Evolutionary conservation across 345 rosid species (phyloP).

Genomic region (Arabis alpina): DNA sequence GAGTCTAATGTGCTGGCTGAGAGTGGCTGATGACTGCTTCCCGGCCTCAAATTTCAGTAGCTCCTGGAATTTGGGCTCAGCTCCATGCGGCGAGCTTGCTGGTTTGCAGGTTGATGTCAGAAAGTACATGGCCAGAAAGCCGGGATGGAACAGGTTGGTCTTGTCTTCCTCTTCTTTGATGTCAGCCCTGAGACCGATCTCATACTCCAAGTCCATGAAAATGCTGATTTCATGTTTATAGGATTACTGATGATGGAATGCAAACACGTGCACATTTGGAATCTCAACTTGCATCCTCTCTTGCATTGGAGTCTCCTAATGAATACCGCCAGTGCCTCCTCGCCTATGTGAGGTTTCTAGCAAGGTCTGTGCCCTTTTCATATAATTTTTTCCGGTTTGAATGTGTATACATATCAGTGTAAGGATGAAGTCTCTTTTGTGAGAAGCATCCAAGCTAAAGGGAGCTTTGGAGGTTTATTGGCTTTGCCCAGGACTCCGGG

Average conservation of each 20-base stretch:
- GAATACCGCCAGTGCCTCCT: slow-evolving; percentile 97
- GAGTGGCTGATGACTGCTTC: slow-evolving; percentile 98
- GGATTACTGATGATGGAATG: slow-evolving; percentile 96
- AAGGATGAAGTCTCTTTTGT: slow-evolving; percentile 7
- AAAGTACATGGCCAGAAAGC: slow-evolving; percentile 96
- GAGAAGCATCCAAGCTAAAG: slow-evolving; percentile 9
- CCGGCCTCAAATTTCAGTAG: slow-evolving; percentile 95
- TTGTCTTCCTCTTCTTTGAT: slow-evolving; percentile 29
- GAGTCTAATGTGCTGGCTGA: slow-evolving; percentile 94
- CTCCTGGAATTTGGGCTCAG: slow-evolving; percentile 90
- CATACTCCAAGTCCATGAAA: background rate
- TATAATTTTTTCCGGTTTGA: background rate
- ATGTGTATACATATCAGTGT: background rate
- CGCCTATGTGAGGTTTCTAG: slow-evolving; percentile 84
- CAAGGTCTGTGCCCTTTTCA: slow-evolving; percentile 59
- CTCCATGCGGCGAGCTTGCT: slow-evolving; percentile 93
- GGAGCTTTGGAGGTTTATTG: background rate
- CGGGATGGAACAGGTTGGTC: slow-evolving; percentile 94
- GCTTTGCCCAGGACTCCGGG: background rate
- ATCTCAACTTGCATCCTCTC: slow-evolving; percentile 89
- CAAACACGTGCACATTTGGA: slow-evolving; percentile 98
- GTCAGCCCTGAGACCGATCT: background rate
- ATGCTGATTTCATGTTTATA: slow-evolving; percentile 38
- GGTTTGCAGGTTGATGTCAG: slow-evolving; percentile 91
- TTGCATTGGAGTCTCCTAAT: slow-evolving; percentile 78